Conservation (phyloP, 2,329 filamentous ascomycete genomes). For the Elsinoe necatrix region DNA sequence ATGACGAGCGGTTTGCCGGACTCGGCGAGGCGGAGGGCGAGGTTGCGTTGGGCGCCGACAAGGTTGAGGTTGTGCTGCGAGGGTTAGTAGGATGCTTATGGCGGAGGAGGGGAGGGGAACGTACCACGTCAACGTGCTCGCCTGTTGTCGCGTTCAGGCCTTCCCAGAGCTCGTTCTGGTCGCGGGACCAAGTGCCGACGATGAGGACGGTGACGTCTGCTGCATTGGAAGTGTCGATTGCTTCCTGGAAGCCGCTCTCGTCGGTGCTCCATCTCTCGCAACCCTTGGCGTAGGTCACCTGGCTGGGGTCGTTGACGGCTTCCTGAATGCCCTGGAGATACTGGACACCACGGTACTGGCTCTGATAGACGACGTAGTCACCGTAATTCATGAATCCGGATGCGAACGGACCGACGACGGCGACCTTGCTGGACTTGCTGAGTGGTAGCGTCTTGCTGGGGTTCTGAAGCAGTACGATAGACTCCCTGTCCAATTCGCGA, state of each 20-base stretch:
- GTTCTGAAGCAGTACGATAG: conserved; percentile 67
- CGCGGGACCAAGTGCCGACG: conserved; percentile 67
- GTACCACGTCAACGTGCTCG: conserved; percentile 57
- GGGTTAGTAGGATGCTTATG: neutral
- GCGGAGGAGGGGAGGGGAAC: neutral
- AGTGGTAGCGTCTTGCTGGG: conserved; percentile 56
- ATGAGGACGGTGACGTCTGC: conserved; percentile 66
- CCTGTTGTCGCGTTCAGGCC: conserved; percentile 66
- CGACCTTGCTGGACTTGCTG: conserved; percentile 55
- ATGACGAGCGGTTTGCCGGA: conserved; percentile 61
- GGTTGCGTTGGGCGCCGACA: conserved; percentile 59
- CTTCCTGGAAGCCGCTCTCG: conserved; percentile 58
- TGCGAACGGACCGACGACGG: conserved; percentile 68
- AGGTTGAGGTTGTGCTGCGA: conserved; percentile 48
- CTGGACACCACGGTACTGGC: conserved; percentile 57
- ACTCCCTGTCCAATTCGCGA: conserved; percentile 57
- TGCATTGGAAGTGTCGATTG: conserved; percentile 54
- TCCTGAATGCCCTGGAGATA: conserved; percentile 61
- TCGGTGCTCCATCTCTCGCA: conserved; percentile 66
- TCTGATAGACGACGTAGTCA: conserved; percentile 61
- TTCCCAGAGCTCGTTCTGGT: conserved; percentile 62
- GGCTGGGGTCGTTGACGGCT: conserved; percentile 47
- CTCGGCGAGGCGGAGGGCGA: conserved; percentile 58
- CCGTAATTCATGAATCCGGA: conserved; percentile 66
- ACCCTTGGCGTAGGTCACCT: conserved; percentile 58